Percentiles rank a stretch among this genome's conserved stretches.
These are phyloP conservation scores for Candida pseudocylindracea DNA, from an alignment of 1,139 yeast genomes.

Conservation along the genomic window DNA sequence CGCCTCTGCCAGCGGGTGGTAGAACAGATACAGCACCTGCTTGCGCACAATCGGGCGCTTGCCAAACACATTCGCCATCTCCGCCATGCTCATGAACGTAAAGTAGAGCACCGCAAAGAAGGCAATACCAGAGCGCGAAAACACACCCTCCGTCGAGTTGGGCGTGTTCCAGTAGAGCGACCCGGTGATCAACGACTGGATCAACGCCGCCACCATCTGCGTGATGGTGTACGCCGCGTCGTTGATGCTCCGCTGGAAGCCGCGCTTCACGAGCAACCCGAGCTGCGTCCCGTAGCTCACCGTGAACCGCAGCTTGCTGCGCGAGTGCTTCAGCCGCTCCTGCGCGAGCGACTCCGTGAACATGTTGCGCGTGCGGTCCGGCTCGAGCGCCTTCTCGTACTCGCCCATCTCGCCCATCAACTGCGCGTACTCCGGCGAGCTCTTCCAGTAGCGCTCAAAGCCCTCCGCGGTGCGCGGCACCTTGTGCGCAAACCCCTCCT, in stretches of 20 bases:
- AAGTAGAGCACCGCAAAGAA: constrained; percentile 30
- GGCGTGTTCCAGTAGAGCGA: constrained; percentile 13
- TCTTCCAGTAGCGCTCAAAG: constrained; percentile 30
- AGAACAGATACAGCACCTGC: constrained; percentile 31
- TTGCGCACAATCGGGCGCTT: constrained; percentile 30
- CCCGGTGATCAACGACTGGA: constrained; percentile 1
- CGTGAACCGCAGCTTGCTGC: neutral
- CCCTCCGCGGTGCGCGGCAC: constrained; percentile 37
- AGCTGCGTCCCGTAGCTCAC: neutral
- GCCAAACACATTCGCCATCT: constrained; percentile 22
- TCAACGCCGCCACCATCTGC: neutral
- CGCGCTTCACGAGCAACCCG: constrained; percentile 20
- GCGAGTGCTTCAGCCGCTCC: neutral
- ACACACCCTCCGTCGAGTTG: constrained; percentile 18
- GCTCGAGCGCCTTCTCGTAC: constrained; percentile 13
- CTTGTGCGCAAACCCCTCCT: constrained; percentile 22
- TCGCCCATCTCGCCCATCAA: constrained; percentile 17
- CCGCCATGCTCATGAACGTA: constrained; percentile 32
- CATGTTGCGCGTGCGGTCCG: constrained; percentile 12
- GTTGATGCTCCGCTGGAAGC: constrained; percentile 11
- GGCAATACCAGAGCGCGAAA: constrained; percentile 34
- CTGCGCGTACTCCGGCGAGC: constrained; percentile 22
- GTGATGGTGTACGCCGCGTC: neutral
- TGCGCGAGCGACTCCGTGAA: neutral
- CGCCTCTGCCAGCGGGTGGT: constrained; percentile 38